Evolutionary conservation across 179 eudicot genomes (phyloP), one percentile per base, ranked within the genome.

Genomic region (Carnegiea gigantea): DNA sequence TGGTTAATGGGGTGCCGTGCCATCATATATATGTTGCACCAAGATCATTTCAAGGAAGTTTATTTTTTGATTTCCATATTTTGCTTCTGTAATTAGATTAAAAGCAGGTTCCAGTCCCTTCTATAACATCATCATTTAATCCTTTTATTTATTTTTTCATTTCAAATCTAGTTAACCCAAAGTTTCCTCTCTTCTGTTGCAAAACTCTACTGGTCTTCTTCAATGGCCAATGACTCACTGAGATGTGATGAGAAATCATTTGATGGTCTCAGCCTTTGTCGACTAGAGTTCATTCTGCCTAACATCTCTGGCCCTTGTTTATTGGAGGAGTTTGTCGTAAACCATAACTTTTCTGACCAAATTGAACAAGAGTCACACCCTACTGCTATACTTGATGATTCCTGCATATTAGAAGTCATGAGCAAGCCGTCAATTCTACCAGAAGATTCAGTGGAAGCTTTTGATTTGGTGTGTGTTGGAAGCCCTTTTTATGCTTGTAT

Each of bases 251-350:
- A 77, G 49, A 80, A 43, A 1, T 6, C 78, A 13, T 77, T 77
- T 75, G 67, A 72, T 76, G 78, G 59, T 77, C 81, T 82, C 23
- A 74, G 46, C 26, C 85, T 70, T 72, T 77, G 48, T 53, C 79
- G 83, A 40, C 78, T 80, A 72, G 88, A 80, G 46, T 83, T 77
- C 40, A 21, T 64, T 28, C 83, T 85, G 46, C 88, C 88, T 53
- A 73, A 71, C 82, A 77, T 85, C 75, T 62, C 71, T 23, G 49
- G 80, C 81, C 83, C 88, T 18, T 76, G 75, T 82, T 79, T 85
- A 73, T 13, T 24, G 53, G 60, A 82, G 38, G 83, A 79, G 72
- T 82, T 76, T 70, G 80, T 60, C 14, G 67, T 79, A 49, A n/a
- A 49, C 80, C 81, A 46, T 51, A 17, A 79, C 43, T 70, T 78